Conservation (phyloP, 2,329 filamentous ascomycete genomes). For the Colletotrichum caudatum region DNA sequence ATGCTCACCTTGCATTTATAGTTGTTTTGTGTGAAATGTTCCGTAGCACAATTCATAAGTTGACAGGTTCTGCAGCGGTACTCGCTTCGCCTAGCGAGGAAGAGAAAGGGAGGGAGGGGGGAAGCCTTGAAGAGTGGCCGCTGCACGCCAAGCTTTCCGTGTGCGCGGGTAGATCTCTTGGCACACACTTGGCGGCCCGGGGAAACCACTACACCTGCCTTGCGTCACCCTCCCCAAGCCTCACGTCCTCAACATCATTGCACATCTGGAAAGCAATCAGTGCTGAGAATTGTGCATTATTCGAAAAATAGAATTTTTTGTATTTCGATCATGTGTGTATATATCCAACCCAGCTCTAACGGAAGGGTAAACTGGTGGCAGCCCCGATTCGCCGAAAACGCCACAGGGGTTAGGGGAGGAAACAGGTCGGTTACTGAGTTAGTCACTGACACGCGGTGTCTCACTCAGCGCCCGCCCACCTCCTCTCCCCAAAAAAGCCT, state of each 20-base stretch:
- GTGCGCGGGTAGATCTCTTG: constrained; percentile 38
- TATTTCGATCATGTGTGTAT: neutral
- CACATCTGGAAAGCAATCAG: too few species aligned
- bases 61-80: neutral
- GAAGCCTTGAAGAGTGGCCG: neutral
- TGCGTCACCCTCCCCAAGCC: neutral
- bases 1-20: neutral
- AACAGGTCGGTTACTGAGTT: too few species aligned
- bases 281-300: neutral
- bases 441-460: neutral
- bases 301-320: neutral
- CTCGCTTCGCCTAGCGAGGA: constrained; percentile 4
- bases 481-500: neutral
- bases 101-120: neutral
- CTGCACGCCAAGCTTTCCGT: constrained; percentile 33
- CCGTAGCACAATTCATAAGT: neutral
- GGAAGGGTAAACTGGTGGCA: neutral
- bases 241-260: neutral
- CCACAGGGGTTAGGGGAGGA: neutral
- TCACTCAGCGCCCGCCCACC: constrained; percentile 4
- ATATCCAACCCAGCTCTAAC: neutral
- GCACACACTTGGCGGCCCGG: constrained; percentile 33
- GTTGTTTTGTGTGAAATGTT: neutral
- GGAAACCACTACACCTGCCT: constrained; percentile 14
- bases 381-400: constrained; percentile 36